A percentile compares a stretch with the other conserved stretches of the same genome.
Evolutionary conservation across 345 rosid species (phyloP).

Genomic region (Isatis tinctoria): DNA sequence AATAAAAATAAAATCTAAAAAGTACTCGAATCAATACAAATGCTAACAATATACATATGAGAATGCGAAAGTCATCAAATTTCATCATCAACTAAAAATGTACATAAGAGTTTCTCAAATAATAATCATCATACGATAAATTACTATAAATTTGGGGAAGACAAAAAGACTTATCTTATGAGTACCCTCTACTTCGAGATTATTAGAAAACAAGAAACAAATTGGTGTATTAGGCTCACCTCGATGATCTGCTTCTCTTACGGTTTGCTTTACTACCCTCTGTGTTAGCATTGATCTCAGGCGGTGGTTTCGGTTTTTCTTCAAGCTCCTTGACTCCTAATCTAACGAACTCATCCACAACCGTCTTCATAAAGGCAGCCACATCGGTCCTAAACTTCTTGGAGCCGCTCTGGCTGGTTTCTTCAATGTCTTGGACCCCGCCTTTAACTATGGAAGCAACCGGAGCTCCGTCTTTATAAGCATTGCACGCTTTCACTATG

Average conservation of each 20-base stretch:
- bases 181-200: not conserved
- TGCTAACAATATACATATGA: not conserved
- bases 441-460: constrained; percentile 68
- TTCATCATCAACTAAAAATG: not conserved
- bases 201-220: not conserved
- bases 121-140: constrained; percentile 18
- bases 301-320: constrained; percentile 13
- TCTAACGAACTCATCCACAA: constrained; percentile 40
- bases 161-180: constrained; percentile 8
- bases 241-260: constrained; percentile 23
- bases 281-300: not conserved
- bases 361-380: constrained; percentile 28
- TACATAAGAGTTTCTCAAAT: constrained; percentile 1
- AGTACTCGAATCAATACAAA: not conserved
- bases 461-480: constrained; percentile 69
- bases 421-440: constrained; percentile 60
- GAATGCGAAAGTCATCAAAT: not conserved
- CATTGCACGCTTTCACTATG: constrained; percentile 69
- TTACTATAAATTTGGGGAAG: constrained; percentile 39
- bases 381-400: constrained; percentile 40
- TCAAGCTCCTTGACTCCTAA: constrained; percentile 41
- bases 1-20: not conserved
- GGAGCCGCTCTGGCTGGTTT: constrained; percentile 46
- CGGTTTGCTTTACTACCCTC: not conserved
- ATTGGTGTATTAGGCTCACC: constrained; percentile 29